Evolutionary conservation across 306 rosid species (phyloP), one percentile per base, ranked within the genome.

Genomic region (Parietaria judaica): DNA sequence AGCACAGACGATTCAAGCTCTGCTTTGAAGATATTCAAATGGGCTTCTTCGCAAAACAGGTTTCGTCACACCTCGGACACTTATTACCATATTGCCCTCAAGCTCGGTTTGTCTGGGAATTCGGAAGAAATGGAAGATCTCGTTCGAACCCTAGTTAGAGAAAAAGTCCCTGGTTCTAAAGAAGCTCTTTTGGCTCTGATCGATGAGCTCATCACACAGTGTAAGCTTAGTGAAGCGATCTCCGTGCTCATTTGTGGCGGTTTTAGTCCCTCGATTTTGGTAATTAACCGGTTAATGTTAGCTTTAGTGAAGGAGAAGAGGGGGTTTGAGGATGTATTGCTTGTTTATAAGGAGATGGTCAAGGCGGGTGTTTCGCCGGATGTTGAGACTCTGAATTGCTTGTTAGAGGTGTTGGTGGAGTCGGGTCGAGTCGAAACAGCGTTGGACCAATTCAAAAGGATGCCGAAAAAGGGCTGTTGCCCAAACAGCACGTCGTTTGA

Each of bases 291-390:
- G 70, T 71, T 92, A 34, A 73, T 88, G 62, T 79, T 78, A 66
- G 81, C 84, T 69, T 77, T 92, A 46, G 85, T 80, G 50, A 47
- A 80, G 51, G 76, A 68, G 61, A 77, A 67, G 63, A 70, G 83
- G 59, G 80, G 70, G 63, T 77, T 88, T 70, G 81, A 58, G 49
- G 80, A 86, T 3, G 76, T 80, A 2, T 64, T 92, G 75, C 83
- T 84, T 66, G 85, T 88, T 68, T 92, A 92, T 72, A 92, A 92
- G 56, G 98, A 92, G 79, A 83, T 92, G 77, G 88, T 92, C 73
- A 88, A 84, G 67, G 79, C 83, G 7, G 87, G 95, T 54, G 54
- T 75, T 37, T 52, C 78, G 9, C 98, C 98, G 9, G 79, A 66
- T 6, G 67, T 84, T 36, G 79, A 84, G 9, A 88, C 94, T 54